Evolutionary conservation across 352 stramenopile genomes (phyloP), one percentile per base, ranked within the genome.

Genomic region (Blastocystis sp.): DNA sequence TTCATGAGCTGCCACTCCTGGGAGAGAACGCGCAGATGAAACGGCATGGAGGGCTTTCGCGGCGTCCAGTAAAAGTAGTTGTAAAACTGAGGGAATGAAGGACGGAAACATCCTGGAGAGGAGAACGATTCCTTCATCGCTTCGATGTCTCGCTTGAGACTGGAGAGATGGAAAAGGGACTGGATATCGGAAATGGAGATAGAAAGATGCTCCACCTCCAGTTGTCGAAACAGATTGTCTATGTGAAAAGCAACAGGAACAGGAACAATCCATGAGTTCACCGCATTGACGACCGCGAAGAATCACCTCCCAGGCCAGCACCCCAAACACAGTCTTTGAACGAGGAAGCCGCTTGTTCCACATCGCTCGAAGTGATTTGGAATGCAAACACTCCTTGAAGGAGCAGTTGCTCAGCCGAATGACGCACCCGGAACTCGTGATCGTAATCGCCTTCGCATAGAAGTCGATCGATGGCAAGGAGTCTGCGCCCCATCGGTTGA

Each of bases 381-480:
- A 59, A 18, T 59, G 32, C n/a, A 14, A 14, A 59, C 2, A 14
- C 11, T 59, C 32, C 51, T 59, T 59, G 51, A 14, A 59, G 32
- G 51, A 27, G n/a, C 2, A 59, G 11, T 16, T 27, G 2, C 32
- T 59, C 11, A 18, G 11, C 32, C 11, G n/a, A 27, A 14, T 32
- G 3, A 59, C 51, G 32, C 51, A 59, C 7, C 11, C 51, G 32
- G 3, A 32, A 18, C 4, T 59, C 11, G n/a, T 2, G 48, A 75
- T 24, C 7, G n/a, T 24, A 16, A 75, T 46, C n/a, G 3, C 42
- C 7, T 75, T 53, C n/a, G 48, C 44, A 53, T 38, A 75, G 63
- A 75, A 75, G 16, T 75, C 63, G 36, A 75, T 75, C 36, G 63
- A 48, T 49, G 63, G 63, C 63, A 75, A 49, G 36, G 44, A 46